Conservation (phyloP, 441 rosid genomes). For the Croton setiger region DNA sequence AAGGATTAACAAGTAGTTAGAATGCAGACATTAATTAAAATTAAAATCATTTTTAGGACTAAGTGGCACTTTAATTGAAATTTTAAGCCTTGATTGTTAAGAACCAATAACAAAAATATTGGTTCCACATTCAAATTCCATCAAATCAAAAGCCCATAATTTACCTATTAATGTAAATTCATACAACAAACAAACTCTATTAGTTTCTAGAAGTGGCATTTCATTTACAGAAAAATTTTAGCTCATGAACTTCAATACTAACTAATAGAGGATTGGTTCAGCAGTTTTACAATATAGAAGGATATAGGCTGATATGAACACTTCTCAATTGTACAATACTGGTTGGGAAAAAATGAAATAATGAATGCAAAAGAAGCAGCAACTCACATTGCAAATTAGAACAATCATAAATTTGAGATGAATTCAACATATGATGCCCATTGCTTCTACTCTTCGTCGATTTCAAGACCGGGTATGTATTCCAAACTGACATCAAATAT, state of each 20-base stretch:
- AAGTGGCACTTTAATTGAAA: no score
- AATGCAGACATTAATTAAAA: no score
- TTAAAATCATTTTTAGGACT: no score
- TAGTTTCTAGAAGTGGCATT: no score
- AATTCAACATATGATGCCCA: background rate
- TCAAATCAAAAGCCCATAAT: no score
- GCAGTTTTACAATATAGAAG: background rate
- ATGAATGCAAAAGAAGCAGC: constrained; percentile 7
- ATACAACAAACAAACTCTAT: background rate
- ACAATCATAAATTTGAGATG: background rate
- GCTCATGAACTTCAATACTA: background rate
- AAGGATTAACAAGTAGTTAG: no score
- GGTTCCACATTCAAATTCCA: no score
- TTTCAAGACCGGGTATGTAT: constrained; percentile 85
- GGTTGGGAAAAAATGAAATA: constrained; percentile 1
- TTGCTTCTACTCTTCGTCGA: constrained; percentile 44
- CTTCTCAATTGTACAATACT: background rate
- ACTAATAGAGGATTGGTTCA: background rate
- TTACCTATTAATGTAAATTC: background rate
- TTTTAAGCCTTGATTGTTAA: no score
- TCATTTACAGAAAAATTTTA: no score
- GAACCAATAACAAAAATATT: no score
- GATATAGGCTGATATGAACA: background rate
- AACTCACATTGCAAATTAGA: constrained; percentile 8
- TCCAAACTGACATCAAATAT: constrained; percentile 88